phyloP scores from a whole-genome alignment of 768 basidiomycete species.

The Lanmaoa rubissima region DNA sequence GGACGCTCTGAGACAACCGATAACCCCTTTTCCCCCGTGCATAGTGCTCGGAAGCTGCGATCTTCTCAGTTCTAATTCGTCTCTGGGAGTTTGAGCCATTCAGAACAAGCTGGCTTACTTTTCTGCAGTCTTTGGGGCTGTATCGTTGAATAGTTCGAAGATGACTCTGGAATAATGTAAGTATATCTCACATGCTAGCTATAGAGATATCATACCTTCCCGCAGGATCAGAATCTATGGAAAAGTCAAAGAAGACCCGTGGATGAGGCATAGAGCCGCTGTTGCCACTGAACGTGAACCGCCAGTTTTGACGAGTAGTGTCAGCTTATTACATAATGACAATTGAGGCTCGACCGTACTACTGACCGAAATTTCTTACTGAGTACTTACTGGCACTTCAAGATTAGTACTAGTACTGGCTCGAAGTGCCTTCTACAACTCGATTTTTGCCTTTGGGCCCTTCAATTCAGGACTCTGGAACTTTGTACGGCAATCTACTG shows the following conservation, averaged over 20 bases:
- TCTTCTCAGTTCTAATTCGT: slow-evolving; percentile 9
- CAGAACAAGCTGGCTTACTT: slow-evolving; percentile 50
- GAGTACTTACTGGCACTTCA: background rate
- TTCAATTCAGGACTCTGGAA: background rate
- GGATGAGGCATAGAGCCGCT: slow-evolving; percentile 45
- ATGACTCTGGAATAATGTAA: slow-evolving; percentile 47
- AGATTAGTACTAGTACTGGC: background rate
- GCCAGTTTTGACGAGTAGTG: background rate
- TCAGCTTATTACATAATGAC: slow-evolving; percentile 14
- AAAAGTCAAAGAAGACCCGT: slow-evolving; percentile 70
- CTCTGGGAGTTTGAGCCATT: background rate
- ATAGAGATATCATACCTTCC: slow-evolving; percentile 48
- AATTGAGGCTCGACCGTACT: too few relatives aligned
- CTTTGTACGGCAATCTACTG: background rate
- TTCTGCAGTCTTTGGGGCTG: slow-evolving; percentile 72
- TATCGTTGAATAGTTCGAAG: slow-evolving; percentile 74
- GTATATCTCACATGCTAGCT: background rate
- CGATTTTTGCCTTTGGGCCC: background rate
- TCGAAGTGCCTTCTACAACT: background rate
- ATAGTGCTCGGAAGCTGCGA: slow-evolving; percentile 76
- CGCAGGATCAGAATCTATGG: slow-evolving; percentile 44
- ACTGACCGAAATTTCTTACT: background rate
- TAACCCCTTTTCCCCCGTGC: slow-evolving; percentile 82
- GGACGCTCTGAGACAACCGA: slow-evolving; percentile 62
- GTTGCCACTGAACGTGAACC: too few relatives aligned